Conservation (phyloP, 306 rosid genomes). For the Ormosia emarginata region DNA sequence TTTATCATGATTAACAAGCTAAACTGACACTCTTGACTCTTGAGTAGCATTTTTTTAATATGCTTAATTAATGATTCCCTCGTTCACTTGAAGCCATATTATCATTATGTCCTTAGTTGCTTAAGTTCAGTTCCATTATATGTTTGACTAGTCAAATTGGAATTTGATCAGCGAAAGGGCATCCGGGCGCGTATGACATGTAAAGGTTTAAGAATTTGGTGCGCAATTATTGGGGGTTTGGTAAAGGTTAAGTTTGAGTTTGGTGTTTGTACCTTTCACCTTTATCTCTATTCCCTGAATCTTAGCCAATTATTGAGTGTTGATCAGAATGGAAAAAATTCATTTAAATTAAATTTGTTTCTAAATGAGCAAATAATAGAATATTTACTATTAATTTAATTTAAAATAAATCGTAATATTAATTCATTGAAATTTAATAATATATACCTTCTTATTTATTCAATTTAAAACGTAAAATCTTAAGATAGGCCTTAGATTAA, state of each 20-base stretch:
- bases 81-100: neutral
- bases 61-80: neutral
- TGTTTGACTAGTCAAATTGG: constrained; percentile 28
- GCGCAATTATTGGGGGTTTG: constrained; percentile 27
- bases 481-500: constrained; percentile 23
- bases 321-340: too few relatives aligned
- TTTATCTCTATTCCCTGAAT: constrained; percentile 26
- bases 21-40: neutral
- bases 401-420: too few relatives aligned
- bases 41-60: neutral
- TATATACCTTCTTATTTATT: too few relatives aligned
- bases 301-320: neutral
- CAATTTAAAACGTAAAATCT: neutral
- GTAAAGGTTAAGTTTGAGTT: constrained; percentile 37
- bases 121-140: neutral
- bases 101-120: constrained; percentile 1
- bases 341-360: too few relatives aligned
- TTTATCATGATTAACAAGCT: constrained; percentile 15
- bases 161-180: neutral
- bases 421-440: too few relatives aligned
- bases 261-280: constrained; percentile 46
- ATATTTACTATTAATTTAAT: too few relatives aligned
- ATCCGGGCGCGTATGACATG: neutral
- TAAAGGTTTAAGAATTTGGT: constrained; percentile 20
- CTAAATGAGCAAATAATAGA: too few relatives aligned